Percentiles rank a stretch among this genome's conserved stretches.
Evolutionary conservation across 495 filamentous ascomycete species (phyloP).

Genomic region (Chaetomium fimeti): DNA sequence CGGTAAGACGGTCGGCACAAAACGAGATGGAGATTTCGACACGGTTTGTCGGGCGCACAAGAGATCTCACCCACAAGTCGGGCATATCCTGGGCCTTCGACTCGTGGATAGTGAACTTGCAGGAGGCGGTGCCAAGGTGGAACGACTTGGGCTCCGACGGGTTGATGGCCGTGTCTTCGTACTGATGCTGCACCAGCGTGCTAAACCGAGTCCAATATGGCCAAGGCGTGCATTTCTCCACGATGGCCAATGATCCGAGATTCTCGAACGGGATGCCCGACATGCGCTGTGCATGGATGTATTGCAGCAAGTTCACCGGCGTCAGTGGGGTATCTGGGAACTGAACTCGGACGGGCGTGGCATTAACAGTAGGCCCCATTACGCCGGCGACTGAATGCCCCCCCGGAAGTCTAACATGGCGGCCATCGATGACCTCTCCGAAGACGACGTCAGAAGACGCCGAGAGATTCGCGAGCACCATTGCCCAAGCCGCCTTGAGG

Average conservation of each 20-base stretch:
- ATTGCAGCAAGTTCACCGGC: slow-evolving; percentile 43
- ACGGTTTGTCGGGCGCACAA: slow-evolving; percentile 31
- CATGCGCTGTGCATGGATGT: slow-evolving; percentile 44
- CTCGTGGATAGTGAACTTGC: slow-evolving; percentile 42
- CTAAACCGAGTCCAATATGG: slow-evolving; percentile 52
- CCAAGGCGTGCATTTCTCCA: slow-evolving; percentile 50
- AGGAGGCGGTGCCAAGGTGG: slow-evolving; percentile 41
- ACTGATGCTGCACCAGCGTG: slow-evolving; percentile 45
- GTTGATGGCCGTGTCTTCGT: slow-evolving; percentile 38
- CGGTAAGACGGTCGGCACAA: slow-evolving; percentile 42
- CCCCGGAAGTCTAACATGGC: slow-evolving; percentile 40
- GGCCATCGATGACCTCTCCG: slow-evolving; percentile 51
- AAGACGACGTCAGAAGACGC: slow-evolving; percentile 49
- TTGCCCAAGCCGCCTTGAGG: slow-evolving; percentile 49
- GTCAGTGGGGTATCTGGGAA: slow-evolving; percentile 43
- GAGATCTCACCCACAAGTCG: slow-evolving; percentile 45
- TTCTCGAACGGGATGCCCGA: slow-evolving; percentile 45
- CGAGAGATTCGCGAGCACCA: slow-evolving; percentile 48
- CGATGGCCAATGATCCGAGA: slow-evolving; percentile 43
- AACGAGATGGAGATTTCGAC: slow-evolving; percentile 45
- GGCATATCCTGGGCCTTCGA: slow-evolving; percentile 41
- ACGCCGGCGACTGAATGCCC: slow-evolving; percentile 42
- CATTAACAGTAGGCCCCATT: slow-evolving; percentile 46
- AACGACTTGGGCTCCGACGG: slow-evolving; percentile 39
- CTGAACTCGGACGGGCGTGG: slow-evolving; percentile 45